These are phyloP conservation scores for Annona cherimola DNA, from an alignment of 164 flowering plant genomes.

Conservation along the genomic window DNA sequence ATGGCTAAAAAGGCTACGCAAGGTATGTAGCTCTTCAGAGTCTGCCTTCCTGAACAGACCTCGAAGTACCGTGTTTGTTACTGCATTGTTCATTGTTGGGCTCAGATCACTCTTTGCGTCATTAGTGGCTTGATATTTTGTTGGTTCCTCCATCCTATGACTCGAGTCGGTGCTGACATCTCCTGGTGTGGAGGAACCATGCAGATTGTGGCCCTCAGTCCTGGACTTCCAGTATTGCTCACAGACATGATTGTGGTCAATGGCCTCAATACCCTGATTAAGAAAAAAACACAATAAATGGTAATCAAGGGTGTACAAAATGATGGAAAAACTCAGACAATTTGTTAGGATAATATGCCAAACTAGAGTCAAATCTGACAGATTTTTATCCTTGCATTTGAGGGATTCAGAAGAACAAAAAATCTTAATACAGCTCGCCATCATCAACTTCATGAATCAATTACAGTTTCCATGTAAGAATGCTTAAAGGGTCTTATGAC, in stretches of 20 bases:
- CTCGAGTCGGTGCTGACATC: neutral
- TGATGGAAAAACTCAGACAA: no score
- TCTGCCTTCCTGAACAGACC: conserved; percentile 65
- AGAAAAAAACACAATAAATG: neutral
- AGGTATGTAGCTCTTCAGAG: conserved; percentile 49
- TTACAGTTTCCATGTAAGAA: no score
- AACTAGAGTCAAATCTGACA: no score
- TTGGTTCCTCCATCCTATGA: conserved; percentile 15
- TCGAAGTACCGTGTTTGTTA: conserved; percentile 26
- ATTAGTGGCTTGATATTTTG: conserved; percentile 1
- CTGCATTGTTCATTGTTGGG: conserved; percentile 13
- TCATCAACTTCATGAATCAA: no score
- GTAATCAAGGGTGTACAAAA: no score
- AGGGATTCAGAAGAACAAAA: neutral
- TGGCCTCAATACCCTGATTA: conserved; percentile 35
- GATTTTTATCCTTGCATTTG: neutral
- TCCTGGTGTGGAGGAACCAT: conserved; percentile 20
- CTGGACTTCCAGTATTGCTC: conserved; percentile 71
- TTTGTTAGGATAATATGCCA: no score
- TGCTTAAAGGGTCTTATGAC: neutral
- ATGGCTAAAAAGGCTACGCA: conserved; percentile 19
- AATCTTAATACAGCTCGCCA: neutral
- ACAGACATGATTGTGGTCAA: conserved; percentile 57
- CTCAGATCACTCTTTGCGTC: neutral
- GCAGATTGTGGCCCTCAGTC: conserved; percentile 33